Evolutionary conservation across 805 yeast genomes (phyloP).

Genomic region (Tetrapisispora taiwanensis): DNA sequence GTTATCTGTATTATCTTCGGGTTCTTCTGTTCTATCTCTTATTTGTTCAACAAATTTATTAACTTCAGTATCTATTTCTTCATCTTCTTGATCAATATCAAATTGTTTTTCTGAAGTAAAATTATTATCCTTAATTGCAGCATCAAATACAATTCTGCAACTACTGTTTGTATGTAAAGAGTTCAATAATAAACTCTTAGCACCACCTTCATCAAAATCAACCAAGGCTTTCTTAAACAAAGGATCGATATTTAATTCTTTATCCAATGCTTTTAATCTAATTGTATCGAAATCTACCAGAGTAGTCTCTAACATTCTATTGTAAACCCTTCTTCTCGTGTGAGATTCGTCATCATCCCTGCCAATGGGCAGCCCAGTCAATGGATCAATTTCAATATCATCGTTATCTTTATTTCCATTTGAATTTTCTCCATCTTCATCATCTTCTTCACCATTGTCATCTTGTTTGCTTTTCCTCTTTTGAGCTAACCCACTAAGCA

Average conservation of each 20-base stretch:
- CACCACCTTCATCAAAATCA: slow-evolving; percentile 77
- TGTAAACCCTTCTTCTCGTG: slow-evolving; percentile 21
- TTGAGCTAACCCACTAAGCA: slow-evolving; percentile 64
- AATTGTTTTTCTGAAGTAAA: neutral
- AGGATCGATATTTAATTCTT: slow-evolving; percentile 61
- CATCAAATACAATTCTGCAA: slow-evolving; percentile 59
- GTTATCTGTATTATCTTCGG: slow-evolving; percentile 6
- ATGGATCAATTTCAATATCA: slow-evolving; percentile 25
- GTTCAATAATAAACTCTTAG: slow-evolving; percentile 57
- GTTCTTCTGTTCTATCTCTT: neutral
- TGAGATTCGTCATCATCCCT: slow-evolving; percentile 15
- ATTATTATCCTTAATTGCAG: slow-evolving; percentile 30
- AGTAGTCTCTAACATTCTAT: slow-evolving; percentile 34
- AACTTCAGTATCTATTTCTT: slow-evolving; percentile 12
- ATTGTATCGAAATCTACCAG: slow-evolving; percentile 42
- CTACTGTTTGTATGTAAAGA: slow-evolving; percentile 44
- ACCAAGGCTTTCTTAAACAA: slow-evolving; percentile 64
- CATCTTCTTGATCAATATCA: slow-evolving; percentile 4
- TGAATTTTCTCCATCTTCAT: slow-evolving; percentile 18
- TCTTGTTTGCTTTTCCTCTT: slow-evolving; percentile 22
- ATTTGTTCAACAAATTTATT: slow-evolving; percentile 5
- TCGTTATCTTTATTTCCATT: slow-evolving; percentile 16
- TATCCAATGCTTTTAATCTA: slow-evolving; percentile 46
- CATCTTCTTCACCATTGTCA: slow-evolving; percentile 16
- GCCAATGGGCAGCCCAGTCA: slow-evolving; percentile 27